These are phyloP conservation scores for Cyclotella choctawhatcheeana DNA, from an alignment of 108 stramenopile species.

Conservation along the genomic window DNA sequence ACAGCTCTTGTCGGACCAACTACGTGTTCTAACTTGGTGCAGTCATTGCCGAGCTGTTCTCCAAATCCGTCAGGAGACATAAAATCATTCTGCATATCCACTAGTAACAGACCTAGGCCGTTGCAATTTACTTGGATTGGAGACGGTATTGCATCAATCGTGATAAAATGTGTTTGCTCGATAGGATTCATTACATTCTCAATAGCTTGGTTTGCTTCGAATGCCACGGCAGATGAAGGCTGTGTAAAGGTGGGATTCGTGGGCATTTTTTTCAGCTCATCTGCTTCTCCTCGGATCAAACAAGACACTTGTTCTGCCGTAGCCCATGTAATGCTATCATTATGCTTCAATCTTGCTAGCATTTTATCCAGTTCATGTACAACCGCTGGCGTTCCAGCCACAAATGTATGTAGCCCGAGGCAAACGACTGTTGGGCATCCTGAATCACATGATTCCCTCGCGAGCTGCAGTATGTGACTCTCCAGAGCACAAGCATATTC, in stretches of 20 bases:
- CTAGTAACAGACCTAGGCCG: slow-evolving; percentile 30
- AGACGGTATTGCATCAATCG: slow-evolving; percentile 3
- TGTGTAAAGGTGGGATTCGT: neutral
- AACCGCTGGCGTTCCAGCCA: slow-evolving; percentile 36
- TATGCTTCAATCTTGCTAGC: slow-evolving; percentile 12
- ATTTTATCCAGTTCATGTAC: slow-evolving; percentile 29
- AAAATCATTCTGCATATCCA: slow-evolving; percentile 67
- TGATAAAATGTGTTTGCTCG: neutral
- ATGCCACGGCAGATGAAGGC: neutral
- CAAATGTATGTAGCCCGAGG: slow-evolving; percentile 44
- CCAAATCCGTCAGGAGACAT: slow-evolving; percentile 68
- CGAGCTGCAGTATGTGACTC: slow-evolving; percentile 37
- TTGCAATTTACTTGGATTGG: slow-evolving; percentile 7
- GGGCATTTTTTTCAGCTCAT: neutral
- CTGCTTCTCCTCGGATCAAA: neutral
- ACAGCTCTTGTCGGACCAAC: slow-evolving; percentile 53
- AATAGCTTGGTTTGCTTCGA: slow-evolving; percentile 3
- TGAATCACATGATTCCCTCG: slow-evolving; percentile 29
- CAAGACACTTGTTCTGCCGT: slow-evolving; percentile 23
- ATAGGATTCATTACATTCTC: neutral
- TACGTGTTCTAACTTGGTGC: slow-evolving; percentile 53
- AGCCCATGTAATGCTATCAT: slow-evolving; percentile 21
- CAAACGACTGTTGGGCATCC: slow-evolving; percentile 31
- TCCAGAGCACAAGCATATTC: slow-evolving; percentile 38
- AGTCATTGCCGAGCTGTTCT: slow-evolving; percentile 69